Evolutionary conservation across 306 rosid species (phyloP).

Genomic region (Casuarina cunninghamiana): DNA sequence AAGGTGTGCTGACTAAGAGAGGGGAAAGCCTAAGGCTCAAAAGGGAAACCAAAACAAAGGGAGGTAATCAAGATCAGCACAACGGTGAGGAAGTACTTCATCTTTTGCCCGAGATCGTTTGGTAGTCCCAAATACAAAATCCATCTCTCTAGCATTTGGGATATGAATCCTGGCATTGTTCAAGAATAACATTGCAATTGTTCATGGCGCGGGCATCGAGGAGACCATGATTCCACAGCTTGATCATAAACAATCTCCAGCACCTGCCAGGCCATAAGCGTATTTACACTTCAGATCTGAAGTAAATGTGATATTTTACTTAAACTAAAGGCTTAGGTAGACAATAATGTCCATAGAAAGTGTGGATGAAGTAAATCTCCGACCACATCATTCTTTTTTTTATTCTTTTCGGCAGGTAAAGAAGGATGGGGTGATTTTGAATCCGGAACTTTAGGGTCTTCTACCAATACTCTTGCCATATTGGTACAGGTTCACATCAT

Average conservation of each 20-base stretch:
- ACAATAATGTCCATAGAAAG: too few species aligned
- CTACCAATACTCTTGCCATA: too few species aligned
- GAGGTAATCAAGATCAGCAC: background rate
- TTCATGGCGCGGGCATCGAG: constrained; percentile 53
- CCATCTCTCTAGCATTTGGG: constrained; percentile 31
- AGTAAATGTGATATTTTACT: background rate
- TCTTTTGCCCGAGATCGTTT: background rate
- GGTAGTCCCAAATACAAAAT: background rate
- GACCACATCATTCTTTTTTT: too few species aligned
- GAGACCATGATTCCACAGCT: constrained; percentile 68
- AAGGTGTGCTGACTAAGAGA: background rate
- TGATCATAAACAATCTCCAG: constrained; percentile 75
- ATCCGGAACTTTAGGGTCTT: too few species aligned
- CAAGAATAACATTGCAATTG: constrained; percentile 50
- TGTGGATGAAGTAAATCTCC: too few species aligned
- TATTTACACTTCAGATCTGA: constrained; percentile 1
- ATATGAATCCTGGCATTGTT: constrained; percentile 41
- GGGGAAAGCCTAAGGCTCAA: background rate
- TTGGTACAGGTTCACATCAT: too few species aligned
- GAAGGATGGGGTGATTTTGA: too few species aligned
- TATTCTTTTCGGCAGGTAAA: too few species aligned
- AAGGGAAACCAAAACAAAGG: background rate
- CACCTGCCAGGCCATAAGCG: constrained; percentile 48
- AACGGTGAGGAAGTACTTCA: background rate
- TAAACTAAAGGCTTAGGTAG: background rate